These are phyloP conservation scores for Myochromella boudieri DNA, from an alignment of 768 basidiomycete genomes.

Conservation along the genomic window DNA sequence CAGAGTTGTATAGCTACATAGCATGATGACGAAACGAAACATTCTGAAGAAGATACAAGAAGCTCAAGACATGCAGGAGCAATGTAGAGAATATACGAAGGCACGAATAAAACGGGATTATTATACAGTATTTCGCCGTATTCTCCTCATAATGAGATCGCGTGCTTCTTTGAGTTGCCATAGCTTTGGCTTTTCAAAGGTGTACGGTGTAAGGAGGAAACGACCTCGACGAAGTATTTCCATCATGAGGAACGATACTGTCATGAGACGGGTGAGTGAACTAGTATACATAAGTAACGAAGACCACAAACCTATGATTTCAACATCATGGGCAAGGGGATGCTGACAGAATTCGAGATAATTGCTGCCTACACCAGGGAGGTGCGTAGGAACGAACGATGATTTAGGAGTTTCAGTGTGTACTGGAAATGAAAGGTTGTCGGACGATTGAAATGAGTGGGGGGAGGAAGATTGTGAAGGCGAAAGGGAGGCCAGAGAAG, in stretches of 20 bases:
- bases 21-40: background rate
- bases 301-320: constrained; percentile 48
- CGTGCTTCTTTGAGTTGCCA: constrained; percentile 47
- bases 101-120: background rate
- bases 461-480: constrained; percentile 15
- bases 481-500: constrained; percentile 18
- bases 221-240: constrained; percentile 62
- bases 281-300: background rate
- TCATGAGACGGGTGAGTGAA: constrained; percentile 11
- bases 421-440: background rate
- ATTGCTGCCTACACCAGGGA: constrained; percentile 53
- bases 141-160: constrained; percentile 33
- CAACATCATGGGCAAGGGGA: constrained; percentile 46
- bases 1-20: background rate
- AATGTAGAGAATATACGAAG: background rate
- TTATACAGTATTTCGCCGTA: constrained; percentile 38
- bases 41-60: background rate
- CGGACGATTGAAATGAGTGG: constrained; percentile 4
- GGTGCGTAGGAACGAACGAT: constrained; percentile 46
- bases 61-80: background rate
- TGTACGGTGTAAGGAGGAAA: constrained; percentile 49
- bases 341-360: constrained; percentile 58
- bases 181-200: constrained; percentile 45
- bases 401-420: constrained; percentile 28
- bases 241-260: constrained; percentile 65